Base-by-base conservation (phyloP, 2,329 filamentous ascomycete species). In the Botryotinia convoluta region DNA sequence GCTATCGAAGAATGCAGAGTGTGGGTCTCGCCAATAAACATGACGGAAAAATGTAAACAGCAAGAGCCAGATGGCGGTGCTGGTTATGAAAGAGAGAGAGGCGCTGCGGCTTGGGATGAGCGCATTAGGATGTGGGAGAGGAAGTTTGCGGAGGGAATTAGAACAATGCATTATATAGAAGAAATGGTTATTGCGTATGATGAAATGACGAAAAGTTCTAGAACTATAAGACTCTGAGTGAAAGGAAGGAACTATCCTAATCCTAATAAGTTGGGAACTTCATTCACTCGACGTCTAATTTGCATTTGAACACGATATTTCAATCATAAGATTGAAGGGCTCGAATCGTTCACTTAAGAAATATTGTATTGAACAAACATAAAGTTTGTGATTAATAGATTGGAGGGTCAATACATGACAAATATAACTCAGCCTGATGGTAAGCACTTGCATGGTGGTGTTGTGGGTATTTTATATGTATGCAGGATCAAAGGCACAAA, bases 1-100 rank as follows among this genome's bases (percentile, higher is more conserved):
- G 8, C 54, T 71, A 32, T 73, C 44, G 45, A 77, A 77, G 59
- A 77, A 77, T 22, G 74, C 73, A 8, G 74, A 76, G 35, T 76
- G 74, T 6, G 76, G 76, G 59, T 77, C 75, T 45, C 76, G 75
- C 72, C 76, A 77, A 57, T 71, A 77, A 45, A 67, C 29, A 20
- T 71, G 45, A 45, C 45, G 45, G 14, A 70, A 73, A 54, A 74
- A 76, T 18, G 51, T 10, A 42, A 73, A 73, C 26, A 68, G 22
- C 10, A 73, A 29, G 14, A 74, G 71, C 74, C 74, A 74, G 45
- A 54, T 20, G 35, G 26, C 26, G n/a, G 29, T 37, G 29, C 37
- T 35, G 12, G 39, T 42, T 5, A 60, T 20, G n/a, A 70, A 61
- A 7, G 39, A 22, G 16, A 69, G 39, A 9, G 61, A 35, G 9